These are phyloP conservation scores for Penicillium lividum DNA, from an alignment of 495 filamentous ascomycete species.

Conservation along the genomic window DNA sequence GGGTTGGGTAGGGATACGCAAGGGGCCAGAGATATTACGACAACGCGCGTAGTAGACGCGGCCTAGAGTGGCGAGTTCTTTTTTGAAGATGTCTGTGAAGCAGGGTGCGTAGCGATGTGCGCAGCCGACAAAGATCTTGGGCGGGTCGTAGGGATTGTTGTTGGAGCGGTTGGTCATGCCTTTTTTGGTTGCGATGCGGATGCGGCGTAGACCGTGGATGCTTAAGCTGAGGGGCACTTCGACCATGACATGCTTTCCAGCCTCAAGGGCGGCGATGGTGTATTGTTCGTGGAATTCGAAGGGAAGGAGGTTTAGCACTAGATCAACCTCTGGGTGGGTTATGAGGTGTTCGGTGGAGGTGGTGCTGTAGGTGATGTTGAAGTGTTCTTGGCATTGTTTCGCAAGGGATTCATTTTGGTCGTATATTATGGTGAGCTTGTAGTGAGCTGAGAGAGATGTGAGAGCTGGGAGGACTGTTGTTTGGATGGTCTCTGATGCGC, in stretches of 20 bases:
- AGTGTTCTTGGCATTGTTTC: slow-evolving; percentile 13
- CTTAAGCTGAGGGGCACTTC: slow-evolving; percentile 55
- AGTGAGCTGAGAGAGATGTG: slow-evolving; percentile 39
- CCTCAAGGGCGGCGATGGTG: slow-evolving; percentile 49
- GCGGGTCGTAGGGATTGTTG: slow-evolving; percentile 9
- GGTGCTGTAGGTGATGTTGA: slow-evolving; percentile 17
- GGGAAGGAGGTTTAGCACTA: slow-evolving; percentile 53
- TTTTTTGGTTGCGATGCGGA: slow-evolving; percentile 41
- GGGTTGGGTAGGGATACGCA: not conserved
- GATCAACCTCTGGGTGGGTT: slow-evolving; percentile 37
- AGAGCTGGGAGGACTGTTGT: slow-evolving; percentile 52
- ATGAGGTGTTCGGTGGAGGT: slow-evolving; percentile 18
- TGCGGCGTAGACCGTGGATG: slow-evolving; percentile 37
- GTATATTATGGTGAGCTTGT: slow-evolving; percentile 43
- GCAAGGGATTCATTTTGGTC: slow-evolving; percentile 27
- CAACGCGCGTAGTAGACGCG: slow-evolving; percentile 54
- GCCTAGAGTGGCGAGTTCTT: slow-evolving; percentile 44
- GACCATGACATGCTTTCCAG: slow-evolving; percentile 56
- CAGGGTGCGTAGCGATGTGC: slow-evolving; percentile 56
- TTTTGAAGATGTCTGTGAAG: slow-evolving; percentile 48
- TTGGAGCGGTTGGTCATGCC: not conserved
- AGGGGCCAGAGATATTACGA: slow-evolving; percentile 55
- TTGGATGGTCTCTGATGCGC: slow-evolving; percentile 46
- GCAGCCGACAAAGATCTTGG: slow-evolving; percentile 55
- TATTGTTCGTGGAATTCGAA: slow-evolving; percentile 53